phyloP scores from a whole-genome alignment of 2,329 filamentous ascomycete species.

The Elsinoe perseae region DNA sequence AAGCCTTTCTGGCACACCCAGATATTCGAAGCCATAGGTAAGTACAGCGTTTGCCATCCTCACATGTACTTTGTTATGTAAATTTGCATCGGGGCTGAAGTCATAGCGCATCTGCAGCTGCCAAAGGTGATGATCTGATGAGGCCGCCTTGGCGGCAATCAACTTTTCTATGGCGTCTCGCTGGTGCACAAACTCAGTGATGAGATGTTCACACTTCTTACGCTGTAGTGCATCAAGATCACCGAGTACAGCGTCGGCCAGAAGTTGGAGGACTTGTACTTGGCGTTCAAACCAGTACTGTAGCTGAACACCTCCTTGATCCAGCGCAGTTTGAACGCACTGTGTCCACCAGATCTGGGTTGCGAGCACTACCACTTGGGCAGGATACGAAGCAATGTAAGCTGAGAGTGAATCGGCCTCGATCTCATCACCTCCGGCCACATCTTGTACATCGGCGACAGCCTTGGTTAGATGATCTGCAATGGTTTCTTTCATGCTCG shows the following conservation, averaged over 20 bases:
- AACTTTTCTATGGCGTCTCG: constrained; percentile 88
- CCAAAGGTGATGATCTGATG: constrained; percentile 81
- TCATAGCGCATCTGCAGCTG: constrained; percentile 95
- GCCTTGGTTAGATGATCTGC: constrained; percentile 86
- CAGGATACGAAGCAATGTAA: constrained; percentile 81
- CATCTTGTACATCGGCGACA: constrained; percentile 68
- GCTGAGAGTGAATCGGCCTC: constrained; percentile 62
- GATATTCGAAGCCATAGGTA: constrained; percentile 95
- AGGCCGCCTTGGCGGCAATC: constrained; percentile 63
- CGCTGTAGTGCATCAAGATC: constrained; percentile 79
- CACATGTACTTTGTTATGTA: constrained; percentile 72
- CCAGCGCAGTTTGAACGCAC: constrained; percentile 69
- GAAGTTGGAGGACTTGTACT: constrained; percentile 72
- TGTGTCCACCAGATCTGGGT: constrained; percentile 93
- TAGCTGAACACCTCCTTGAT: constrained; percentile 62
- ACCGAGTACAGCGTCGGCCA: constrained; percentile 81
- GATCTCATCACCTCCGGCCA: constrained; percentile 65
- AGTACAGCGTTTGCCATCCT: constrained; percentile 96
- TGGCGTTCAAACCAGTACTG: constrained; percentile 69
- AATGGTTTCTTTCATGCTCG: constrained; percentile 86
- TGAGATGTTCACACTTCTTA: constrained; percentile 97
- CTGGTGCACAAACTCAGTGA: constrained; percentile 98
- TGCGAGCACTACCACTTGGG: constrained; percentile 89
- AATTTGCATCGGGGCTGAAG: constrained; percentile 74
- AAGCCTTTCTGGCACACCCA: constrained; percentile 91